Conservation (phyloP, 2,329 filamentous ascomycete species). For the Colletotrichum musae region DNA sequence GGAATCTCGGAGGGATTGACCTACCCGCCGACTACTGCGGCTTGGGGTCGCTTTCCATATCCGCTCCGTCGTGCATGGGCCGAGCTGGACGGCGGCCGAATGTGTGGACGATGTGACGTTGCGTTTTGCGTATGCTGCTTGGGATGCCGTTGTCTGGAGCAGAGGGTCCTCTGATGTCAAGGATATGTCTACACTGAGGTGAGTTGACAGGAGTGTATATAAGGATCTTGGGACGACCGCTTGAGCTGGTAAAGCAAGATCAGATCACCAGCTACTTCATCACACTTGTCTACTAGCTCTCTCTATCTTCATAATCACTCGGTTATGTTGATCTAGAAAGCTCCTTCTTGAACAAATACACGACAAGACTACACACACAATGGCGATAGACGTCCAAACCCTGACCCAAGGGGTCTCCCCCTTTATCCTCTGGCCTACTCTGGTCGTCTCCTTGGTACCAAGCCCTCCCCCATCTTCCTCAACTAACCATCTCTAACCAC, state of each 20-base stretch:
- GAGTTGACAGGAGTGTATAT: neutral
- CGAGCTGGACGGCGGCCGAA: neutral
- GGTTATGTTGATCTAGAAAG: no score
- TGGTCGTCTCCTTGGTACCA: constrained; percentile 12
- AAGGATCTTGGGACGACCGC: neutral
- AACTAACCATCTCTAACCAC: neutral
- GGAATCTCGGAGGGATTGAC: neutral
- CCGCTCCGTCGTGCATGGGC: neutral
- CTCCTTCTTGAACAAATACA: neutral
- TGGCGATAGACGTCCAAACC: constrained; percentile 6
- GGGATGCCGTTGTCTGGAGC: neutral
- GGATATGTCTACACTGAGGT: neutral
- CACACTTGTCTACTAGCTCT: no score
- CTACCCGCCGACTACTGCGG: neutral
- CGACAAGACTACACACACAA: neutral
- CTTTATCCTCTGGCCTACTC: constrained; percentile 24
- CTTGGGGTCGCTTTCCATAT: neutral
- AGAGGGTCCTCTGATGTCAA: neutral
- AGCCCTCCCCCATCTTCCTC: neutral
- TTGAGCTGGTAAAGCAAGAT: neutral
- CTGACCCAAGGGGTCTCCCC: constrained; percentile 15
- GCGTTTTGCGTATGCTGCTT: neutral
- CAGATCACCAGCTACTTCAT: neutral
- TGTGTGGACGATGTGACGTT: constrained; percentile 15
- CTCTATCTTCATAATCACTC: no score